These are phyloP conservation scores for Aspergillus oerlinghausenensis DNA, from an alignment of 2,329 filamentous ascomycete species.

Conservation along the genomic window DNA sequence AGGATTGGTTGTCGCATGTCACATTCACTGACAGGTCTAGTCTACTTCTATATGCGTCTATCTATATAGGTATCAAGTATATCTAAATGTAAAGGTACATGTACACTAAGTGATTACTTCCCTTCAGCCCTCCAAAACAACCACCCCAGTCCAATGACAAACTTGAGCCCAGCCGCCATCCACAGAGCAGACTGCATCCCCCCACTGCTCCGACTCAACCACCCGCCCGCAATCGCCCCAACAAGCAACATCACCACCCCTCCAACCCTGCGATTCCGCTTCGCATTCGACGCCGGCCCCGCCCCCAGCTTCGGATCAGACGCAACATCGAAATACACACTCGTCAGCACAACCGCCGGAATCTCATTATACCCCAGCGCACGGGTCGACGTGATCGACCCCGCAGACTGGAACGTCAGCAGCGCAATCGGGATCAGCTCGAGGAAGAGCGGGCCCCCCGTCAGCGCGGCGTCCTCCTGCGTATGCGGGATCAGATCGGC, in stretches of 20 bases:
- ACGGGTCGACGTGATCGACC: conserved; percentile 41
- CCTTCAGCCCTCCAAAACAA: conserved; percentile 33
- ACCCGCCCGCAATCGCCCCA: conserved; percentile 41
- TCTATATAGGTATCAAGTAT: no score
- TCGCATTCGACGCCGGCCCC: conserved; percentile 34
- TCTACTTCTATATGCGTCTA: no score
- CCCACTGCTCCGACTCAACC: conserved; percentile 38
- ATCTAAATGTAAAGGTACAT: no score
- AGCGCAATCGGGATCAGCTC: conserved; percentile 41
- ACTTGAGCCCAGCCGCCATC: conserved; percentile 40
- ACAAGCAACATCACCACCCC: conserved; percentile 35
- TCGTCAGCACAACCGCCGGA: conserved; percentile 44
- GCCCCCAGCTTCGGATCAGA: conserved; percentile 35
- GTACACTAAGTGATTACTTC: background rate
- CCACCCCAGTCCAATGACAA: conserved; percentile 33
- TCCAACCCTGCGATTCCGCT: conserved; percentile 35
- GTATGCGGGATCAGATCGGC: conserved; percentile 35
- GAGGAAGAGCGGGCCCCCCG: conserved; percentile 30
- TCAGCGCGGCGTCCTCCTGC: conserved; percentile 13
- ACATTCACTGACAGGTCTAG: no score
- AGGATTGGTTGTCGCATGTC: no score
- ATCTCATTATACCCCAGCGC: conserved; percentile 41
- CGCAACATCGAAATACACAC: conserved; percentile 43
- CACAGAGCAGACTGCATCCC: conserved; percentile 43
- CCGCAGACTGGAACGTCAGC: conserved; percentile 43